phyloP scores from a whole-genome alignment of 768 basidiomycete species.

The Tricholomella constricta region DNA sequence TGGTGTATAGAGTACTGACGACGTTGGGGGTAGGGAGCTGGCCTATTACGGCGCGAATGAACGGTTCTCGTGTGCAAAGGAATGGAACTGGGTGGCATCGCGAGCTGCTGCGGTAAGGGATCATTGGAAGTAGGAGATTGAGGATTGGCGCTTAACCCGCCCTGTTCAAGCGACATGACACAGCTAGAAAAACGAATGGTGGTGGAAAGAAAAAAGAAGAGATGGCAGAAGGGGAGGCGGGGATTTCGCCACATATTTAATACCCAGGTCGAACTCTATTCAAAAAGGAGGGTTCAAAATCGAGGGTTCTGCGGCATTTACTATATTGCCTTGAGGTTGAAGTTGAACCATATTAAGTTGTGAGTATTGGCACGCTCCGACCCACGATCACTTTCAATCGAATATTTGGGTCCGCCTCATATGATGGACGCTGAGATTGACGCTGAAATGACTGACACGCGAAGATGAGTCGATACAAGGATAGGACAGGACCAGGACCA shows the following conservation, averaged over 20 bases:
- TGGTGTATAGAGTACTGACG: background rate
- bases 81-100: background rate
- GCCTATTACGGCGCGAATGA: background rate
- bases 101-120: background rate
- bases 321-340: background rate
- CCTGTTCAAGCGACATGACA: slow-evolving; percentile 10
- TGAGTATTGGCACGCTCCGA: slow-evolving; percentile 3
- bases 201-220: slow-evolving; percentile 1
- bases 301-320: slow-evolving; percentile 1
- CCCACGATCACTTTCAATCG: background rate
- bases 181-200: background rate
- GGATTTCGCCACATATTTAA: slow-evolving; percentile 7
- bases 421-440: slow-evolving; percentile 5
- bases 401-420: slow-evolving; percentile 1
- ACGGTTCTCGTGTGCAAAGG: background rate
- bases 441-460: background rate
- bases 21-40: slow-evolving; percentile 1
- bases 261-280: background rate
- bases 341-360: too few relatives aligned
- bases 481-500: background rate
- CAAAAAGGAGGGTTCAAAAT: slow-evolving; percentile 4
- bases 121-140: background rate
- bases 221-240: background rate
- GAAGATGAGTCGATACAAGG: background rate
- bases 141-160: background rate